Percentiles rank a stretch among this genome's conserved stretches.
These are phyloP conservation scores for Mortierella sp. DNA, from an alignment of 371 early-diverging fungal genomes.

Conservation along the genomic window DNA sequence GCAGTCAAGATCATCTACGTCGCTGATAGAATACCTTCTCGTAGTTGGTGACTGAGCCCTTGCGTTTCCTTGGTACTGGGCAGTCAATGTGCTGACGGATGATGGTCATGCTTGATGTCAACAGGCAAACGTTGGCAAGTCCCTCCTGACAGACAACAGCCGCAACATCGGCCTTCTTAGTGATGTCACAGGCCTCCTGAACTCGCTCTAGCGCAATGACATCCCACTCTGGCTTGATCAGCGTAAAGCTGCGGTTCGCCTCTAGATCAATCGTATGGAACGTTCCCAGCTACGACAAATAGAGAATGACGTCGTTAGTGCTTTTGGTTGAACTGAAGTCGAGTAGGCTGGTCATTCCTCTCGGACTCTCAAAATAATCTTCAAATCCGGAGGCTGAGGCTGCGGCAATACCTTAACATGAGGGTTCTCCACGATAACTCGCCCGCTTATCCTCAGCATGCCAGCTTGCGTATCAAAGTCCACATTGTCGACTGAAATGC, in stretches of 20 bases:
- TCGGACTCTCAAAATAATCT: conserved; percentile 1
- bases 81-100: conserved; percentile 93
- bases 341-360: not conserved
- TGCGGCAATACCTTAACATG: conserved; percentile 82
- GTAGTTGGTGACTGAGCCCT: conserved; percentile 88
- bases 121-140: conserved; percentile 92
- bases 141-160: conserved; percentile 98
- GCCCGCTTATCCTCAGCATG: conserved; percentile 90
- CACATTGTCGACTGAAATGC: conserved; percentile 87
- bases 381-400: not conserved
- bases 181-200: conserved; percentile 90
- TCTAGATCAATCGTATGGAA: conserved; percentile 97
- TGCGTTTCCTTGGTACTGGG: conserved; percentile 93
- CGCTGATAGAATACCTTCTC: conserved; percentile 77
- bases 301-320: conserved; percentile 10
- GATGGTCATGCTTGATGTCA: conserved; percentile 96
- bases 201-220: conserved; percentile 90
- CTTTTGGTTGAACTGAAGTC: not conserved
- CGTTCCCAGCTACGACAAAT: conserved; percentile 80
- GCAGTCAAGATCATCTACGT: not conserved
- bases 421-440: conserved; percentile 88
- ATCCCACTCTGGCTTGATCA: conserved; percentile 95
- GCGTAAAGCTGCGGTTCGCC: conserved; percentile 87
- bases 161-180: conserved; percentile 93
- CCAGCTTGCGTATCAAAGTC: conserved; percentile 92